Percentiles rank a stretch among this genome's conserved stretches.
Conservation (phyloP, 2,329 filamentous ascomycete genomes). For the Huntiella decipiens region DNA sequence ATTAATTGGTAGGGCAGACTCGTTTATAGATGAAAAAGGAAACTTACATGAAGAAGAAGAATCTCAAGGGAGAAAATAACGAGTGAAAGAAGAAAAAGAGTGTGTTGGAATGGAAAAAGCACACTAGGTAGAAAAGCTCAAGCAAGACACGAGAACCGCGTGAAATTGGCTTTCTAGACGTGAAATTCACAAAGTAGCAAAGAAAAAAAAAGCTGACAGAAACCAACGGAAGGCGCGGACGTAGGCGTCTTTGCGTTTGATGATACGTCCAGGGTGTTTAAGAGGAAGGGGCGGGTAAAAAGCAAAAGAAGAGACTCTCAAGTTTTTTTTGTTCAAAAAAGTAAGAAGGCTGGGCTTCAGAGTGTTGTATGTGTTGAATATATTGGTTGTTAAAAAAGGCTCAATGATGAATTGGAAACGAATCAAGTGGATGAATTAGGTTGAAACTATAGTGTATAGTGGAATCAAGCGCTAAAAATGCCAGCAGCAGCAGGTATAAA, state of each 20-base stretch:
- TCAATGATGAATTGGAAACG: neutral
- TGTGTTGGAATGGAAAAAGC: no score
- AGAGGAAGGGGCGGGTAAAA: no score
- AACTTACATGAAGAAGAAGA: constrained; percentile 2
- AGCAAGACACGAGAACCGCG: no score
- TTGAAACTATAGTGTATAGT: neutral
- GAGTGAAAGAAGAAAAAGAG: no score
- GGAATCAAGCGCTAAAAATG: constrained; percentile 4
- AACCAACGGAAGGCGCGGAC: neutral
- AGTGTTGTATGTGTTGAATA: neutral
- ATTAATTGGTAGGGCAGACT: no score
- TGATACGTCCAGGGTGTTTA: no score
- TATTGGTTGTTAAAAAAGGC: neutral
- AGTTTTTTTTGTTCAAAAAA: neutral
- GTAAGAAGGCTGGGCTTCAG: neutral
- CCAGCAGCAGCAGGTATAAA: constrained; percentile 1
- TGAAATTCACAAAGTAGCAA: neutral
- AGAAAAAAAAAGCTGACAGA: neutral
- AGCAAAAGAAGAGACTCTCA: no score
- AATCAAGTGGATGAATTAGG: neutral
- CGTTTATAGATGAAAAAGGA: no score
- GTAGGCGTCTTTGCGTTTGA: no score
- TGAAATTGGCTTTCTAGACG: no score
- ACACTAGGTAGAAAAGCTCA: no score
- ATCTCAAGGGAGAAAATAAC: neutral